Evolutionary conservation across 1,284 basidiomycete species (phyloP), one percentile per base, ranked within the genome.

Genomic region (Cutaneotrichosporon dermatis): DNA sequence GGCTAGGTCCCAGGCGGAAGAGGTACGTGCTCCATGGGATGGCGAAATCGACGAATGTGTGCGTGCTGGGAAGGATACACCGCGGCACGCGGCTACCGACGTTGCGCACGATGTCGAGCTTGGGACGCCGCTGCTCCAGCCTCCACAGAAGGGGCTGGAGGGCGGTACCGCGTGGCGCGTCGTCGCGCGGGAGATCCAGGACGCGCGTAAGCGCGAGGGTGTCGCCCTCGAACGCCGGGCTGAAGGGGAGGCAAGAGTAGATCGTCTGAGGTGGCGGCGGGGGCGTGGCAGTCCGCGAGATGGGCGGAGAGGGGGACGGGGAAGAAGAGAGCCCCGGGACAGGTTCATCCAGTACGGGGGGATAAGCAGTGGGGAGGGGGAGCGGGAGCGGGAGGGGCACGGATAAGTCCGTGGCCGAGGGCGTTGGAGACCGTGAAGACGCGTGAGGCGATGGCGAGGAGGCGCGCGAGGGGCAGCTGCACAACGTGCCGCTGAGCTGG

Each of bases 21-120:
- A 51, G 50, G 37, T 51, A 51, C 11, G 50, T 51, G 15, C 41
- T 51, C 50, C 50, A 51, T 16, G 50, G 50, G 39, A 51, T 16
- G 50, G 37, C 37, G 12, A 51, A 51, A 39, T 51, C 50, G 50
- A 51, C 50, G 12, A 51, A 51, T 4, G 50, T 51, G 50, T 40
- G 50, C 6, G 50, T 13, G 4, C 16, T 15, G 3, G 50, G 50
- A 2, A 51, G 50, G 39, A 41, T 39, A 16, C 50, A 51, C 6
- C 39, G 39, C 3, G 50, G 50, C 15, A 51, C 37, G 39, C 37
- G 50, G 6, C 35, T 39, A 2, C 50, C 50, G 3, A 16, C 50
- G 39, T 51, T 51, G 4, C 50, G 50, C 37, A 51, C 39, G 16
- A 51, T 51, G 37, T 33, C 39, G 50, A 51, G 50, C 46, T 36